Percentiles rank a stretch among this genome's conserved stretches.
phyloP scores from a whole-genome alignment of 352 stramenopile genomes.

The Pythium pectinolyticum region DNA sequence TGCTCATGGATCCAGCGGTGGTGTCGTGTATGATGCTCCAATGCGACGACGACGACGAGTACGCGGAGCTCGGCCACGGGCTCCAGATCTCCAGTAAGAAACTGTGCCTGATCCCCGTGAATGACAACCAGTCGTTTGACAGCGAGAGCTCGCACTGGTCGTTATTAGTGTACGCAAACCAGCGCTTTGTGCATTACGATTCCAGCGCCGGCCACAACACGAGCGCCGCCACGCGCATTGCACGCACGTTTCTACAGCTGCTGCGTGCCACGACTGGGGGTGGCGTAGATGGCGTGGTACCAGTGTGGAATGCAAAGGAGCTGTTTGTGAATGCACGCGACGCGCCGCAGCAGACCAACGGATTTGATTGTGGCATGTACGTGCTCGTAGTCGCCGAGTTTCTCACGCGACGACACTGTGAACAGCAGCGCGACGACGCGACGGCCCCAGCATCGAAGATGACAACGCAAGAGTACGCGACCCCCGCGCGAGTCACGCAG shows the following conservation, averaged over 20 bases:
- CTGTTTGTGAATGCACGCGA: slow-evolving; percentile 31
- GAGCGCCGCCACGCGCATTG: slow-evolving; percentile 42
- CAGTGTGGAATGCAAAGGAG: slow-evolving; percentile 4
- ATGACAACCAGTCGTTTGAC: slow-evolving; percentile 59
- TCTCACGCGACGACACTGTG: slow-evolving; percentile 37
- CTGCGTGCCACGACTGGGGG: slow-evolving; percentile 28
- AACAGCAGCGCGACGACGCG: not conserved
- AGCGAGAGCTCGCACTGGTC: slow-evolving; percentile 75
- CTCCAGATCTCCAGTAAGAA: slow-evolving; percentile 37
- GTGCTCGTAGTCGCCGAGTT: slow-evolving; percentile 70
- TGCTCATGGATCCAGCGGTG: slow-evolving; percentile 77
- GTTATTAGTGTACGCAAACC: slow-evolving; percentile 48
- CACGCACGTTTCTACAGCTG: slow-evolving; percentile 42
- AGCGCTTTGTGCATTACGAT: slow-evolving; percentile 66
- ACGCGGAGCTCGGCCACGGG: slow-evolving; percentile 50
- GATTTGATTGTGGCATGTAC: slow-evolving; percentile 83
- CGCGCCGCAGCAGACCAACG: slow-evolving; percentile 70
- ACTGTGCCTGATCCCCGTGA: slow-evolving; percentile 70
- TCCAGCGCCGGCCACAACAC: slow-evolving; percentile 68
- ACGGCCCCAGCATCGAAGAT: not conserved
- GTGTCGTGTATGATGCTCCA: slow-evolving; percentile 82
- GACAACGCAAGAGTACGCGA: slow-evolving; percentile 49
- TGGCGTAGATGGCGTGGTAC: slow-evolving; percentile 6
- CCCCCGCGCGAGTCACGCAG: slow-evolving; percentile 44
- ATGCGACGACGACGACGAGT: slow-evolving; percentile 83